phyloP scores from a whole-genome alignment of 2,329 filamentous ascomycete species.

The Aureobasidium sp. region DNA sequence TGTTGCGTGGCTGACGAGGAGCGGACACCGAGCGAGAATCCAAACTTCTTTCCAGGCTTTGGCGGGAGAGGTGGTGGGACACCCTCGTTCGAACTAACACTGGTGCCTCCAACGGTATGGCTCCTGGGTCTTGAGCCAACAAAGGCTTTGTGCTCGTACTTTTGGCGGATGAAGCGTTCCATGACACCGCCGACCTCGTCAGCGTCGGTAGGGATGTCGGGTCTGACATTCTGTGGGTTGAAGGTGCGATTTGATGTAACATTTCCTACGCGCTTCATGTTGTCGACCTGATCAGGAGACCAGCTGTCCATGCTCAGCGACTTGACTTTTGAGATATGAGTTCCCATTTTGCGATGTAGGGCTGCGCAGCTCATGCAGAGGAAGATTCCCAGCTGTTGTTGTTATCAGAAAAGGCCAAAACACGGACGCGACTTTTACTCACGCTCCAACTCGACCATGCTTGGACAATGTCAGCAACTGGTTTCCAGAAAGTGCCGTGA shows the following conservation, averaged over 20 bases:
- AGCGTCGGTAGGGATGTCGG: conserved; percentile 78
- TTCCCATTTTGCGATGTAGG: conserved; percentile 91
- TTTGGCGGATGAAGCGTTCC: conserved; percentile 90
- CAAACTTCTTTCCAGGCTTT: conserved; percentile 54
- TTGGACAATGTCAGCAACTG: conserved; percentile 37
- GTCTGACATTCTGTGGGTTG: conserved; percentile 76
- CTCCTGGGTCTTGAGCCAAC: conserved; percentile 23
- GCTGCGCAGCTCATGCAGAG: conserved; percentile 96
- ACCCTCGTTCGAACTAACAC: conserved; percentile 44
- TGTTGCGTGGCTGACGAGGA: conserved; percentile 64
- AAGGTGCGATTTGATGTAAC: conserved; percentile 76
- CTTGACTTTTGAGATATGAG: conserved; percentile 97
- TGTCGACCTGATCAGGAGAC: conserved; percentile 93
- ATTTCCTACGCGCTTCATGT: conserved; percentile 92
- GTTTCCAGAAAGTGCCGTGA: background rate
- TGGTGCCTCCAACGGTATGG: conserved; percentile 51
- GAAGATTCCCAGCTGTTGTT: conserved; percentile 77
- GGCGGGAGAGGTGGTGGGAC: conserved; percentile 52
- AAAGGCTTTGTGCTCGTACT: conserved; percentile 67
- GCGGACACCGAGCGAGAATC: conserved; percentile 50
- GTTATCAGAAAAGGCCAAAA: background rate
- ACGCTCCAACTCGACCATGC: conserved; percentile 97
- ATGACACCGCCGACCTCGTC: conserved; percentile 92
- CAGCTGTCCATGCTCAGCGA: conserved; percentile 98
- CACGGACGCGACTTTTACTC: conserved; percentile 35